Evolutionary conservation across 2,329 filamentous ascomycete species (phyloP).

Genomic region (Allantophomopsis cytisporea): DNA sequence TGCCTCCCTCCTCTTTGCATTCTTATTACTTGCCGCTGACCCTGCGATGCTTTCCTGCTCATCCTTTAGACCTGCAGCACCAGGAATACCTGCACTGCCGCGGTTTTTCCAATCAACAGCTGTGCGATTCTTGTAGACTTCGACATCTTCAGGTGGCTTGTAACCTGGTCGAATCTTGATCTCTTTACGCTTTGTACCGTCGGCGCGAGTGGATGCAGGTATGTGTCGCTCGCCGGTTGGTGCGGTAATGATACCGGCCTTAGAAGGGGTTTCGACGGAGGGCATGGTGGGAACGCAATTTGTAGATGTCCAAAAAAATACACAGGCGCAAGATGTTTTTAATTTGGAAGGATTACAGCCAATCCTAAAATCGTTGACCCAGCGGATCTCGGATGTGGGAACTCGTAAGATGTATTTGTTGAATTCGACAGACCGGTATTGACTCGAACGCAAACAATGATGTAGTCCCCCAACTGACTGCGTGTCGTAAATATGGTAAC

Average conservation of each 20-base stretch:
- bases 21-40: constrained; percentile 59
- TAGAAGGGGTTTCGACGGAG: constrained; percentile 30
- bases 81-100: constrained; percentile 57
- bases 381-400: too few relatives aligned
- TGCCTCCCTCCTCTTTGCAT: constrained; percentile 65
- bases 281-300: constrained; percentile 15
- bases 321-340: neutral
- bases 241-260: constrained; percentile 63
- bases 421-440: too few relatives aligned
- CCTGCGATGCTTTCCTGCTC: constrained; percentile 27
- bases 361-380: neutral
- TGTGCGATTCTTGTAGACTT: constrained; percentile 87
- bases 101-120: constrained; percentile 76
- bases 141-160: constrained; percentile 85
- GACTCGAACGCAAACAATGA: too few relatives aligned
- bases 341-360: neutral
- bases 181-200: constrained; percentile 85
- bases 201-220: constrained; percentile 71
- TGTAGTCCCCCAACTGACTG: too few relatives aligned
- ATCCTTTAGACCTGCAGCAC: constrained; percentile 47
- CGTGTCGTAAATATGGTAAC: too few relatives aligned
- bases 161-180: constrained; percentile 93
- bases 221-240: constrained; percentile 74
- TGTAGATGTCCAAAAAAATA: neutral
- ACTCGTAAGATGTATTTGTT: too few relatives aligned